phyloP scores from a whole-genome alignment of 768 basidiomycete species.

The Termitomyces sp. region DNA sequence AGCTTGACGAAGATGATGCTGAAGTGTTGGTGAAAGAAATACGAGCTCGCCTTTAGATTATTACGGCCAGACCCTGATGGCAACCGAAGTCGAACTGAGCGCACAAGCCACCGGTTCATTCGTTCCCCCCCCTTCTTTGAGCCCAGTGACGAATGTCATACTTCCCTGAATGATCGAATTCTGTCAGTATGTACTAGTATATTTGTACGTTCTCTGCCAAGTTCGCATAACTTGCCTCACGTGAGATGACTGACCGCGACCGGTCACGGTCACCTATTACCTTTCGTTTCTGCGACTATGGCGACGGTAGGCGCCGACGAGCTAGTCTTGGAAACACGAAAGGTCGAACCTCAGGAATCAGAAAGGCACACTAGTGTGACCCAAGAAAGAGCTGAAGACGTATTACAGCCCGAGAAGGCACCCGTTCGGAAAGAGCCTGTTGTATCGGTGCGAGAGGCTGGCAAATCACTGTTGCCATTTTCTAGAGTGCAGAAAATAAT shows the following conservation, averaged over 20 bases:
- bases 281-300: slow-evolving; percentile 1
- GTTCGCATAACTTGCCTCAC: neutral
- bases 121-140: too few relatives aligned
- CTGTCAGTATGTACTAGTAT: neutral
- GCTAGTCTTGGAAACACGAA: neutral
- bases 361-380: neutral
- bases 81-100: neutral
- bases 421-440: slow-evolving; percentile 21
- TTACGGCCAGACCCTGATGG: neutral
- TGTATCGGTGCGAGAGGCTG: slow-evolving; percentile 29
- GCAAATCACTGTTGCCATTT: slow-evolving; percentile 72
- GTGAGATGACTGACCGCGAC: slow-evolving; percentile 11
- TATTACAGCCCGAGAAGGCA: slow-evolving; percentile 14
- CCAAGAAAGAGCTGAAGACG: slow-evolving; percentile 2
- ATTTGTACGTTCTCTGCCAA: too few relatives aligned
- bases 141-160: neutral
- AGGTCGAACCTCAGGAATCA: neutral
- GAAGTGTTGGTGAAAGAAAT: slow-evolving; percentile 37
- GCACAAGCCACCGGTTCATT: neutral
- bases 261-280: slow-evolving; percentile 12
- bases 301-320: slow-evolving; percentile 1
- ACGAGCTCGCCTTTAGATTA: slow-evolving; percentile 30
- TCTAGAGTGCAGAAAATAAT: slow-evolving; percentile 78
- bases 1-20: slow-evolving; percentile 59
- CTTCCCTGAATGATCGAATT: too few relatives aligned